Evolutionary conservation across 2,329 filamentous ascomycete species (phyloP), one percentile per base, ranked within the genome.

Genomic region (Bipolaris bicolor): DNA sequence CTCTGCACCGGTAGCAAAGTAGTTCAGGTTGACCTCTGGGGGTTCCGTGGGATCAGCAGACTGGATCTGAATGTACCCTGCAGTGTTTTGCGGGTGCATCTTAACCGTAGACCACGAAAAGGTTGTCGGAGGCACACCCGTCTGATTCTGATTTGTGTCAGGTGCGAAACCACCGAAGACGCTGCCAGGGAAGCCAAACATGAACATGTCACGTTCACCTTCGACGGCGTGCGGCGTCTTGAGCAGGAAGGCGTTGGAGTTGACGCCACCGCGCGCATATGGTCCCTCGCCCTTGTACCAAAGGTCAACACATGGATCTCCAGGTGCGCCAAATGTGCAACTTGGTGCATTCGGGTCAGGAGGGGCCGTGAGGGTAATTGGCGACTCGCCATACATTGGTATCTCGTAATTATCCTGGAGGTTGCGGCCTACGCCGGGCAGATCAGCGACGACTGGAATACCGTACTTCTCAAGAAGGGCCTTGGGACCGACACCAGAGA

Each of bases 31-130:
- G 62, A 90, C 87, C 5, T 83, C 70, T 0, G 88, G 88, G 1
- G 78, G 77, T 49, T 89, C 87, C 0, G 82, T 81, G 0, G 88
- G 87, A 67, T 90, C 82, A 0, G 81, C 73, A 0, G 84, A 86
- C 10, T 78, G 77, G 7, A 91, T 81, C 9, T 75, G 80, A 4
- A 91, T 86, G 1, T 80, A 82, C 5, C 89, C 88, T 2, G 68
- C 78, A 69, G 73, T 69, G 67, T 90, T 89, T 45, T 84, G 83
- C 0, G 86, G 81, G 65, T 88, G 86, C 0, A 83, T 82, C 71
- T 88, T 87, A 44, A 90, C 78, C 0, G 82, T 79, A n/a, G 72
- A 73, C 80, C 80, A 82, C 2, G 78, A 75, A 37, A 65, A 66
- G 5, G 59, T 66, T 3, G 44, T 59, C 1, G 58, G 57, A 29